phyloP scores from a whole-genome alignment of 140 eudicot species.

The Anethum foeniculum region DNA sequence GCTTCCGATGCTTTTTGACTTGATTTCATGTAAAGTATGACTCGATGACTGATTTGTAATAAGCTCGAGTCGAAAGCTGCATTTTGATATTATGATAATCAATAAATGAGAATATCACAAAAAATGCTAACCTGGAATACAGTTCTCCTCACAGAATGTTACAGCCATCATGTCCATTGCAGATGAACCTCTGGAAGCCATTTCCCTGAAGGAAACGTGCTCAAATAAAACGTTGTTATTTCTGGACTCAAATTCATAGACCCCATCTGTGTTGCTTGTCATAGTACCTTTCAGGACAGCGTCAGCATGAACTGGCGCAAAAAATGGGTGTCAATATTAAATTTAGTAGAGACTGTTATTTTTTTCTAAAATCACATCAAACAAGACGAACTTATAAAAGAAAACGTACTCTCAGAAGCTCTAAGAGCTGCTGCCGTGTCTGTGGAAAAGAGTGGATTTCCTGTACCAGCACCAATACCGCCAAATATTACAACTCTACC shows the following conservation, averaged over 20 bases:
- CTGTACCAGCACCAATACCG: slow-evolving; percentile 93
- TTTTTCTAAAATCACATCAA: background rate
- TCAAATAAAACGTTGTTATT: slow-evolving; percentile 43
- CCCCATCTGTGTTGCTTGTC: slow-evolving; percentile 38
- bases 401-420: slow-evolving; percentile 81
- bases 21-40: background rate
- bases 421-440: slow-evolving; percentile 96
- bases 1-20: background rate
- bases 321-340: background rate
- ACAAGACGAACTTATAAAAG: background rate
- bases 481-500: slow-evolving; percentile 96
- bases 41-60: background rate
- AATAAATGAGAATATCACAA: background rate
- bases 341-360: background rate
- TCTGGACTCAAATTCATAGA: slow-evolving; percentile 56
- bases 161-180: slow-evolving; percentile 91
- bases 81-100: background rate
- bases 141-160: slow-evolving; percentile 77
- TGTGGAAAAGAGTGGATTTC: slow-evolving; percentile 90
- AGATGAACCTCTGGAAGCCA: slow-evolving; percentile 65
- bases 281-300: slow-evolving; percentile 77
- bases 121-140: slow-evolving; percentile 65
- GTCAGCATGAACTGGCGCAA: slow-evolving; percentile 69
- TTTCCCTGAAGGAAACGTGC: slow-evolving; percentile 81
- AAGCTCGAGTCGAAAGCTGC: background rate